phyloP scores from a whole-genome alignment of 331 rosid species.

The Malus hybrid region DNA sequence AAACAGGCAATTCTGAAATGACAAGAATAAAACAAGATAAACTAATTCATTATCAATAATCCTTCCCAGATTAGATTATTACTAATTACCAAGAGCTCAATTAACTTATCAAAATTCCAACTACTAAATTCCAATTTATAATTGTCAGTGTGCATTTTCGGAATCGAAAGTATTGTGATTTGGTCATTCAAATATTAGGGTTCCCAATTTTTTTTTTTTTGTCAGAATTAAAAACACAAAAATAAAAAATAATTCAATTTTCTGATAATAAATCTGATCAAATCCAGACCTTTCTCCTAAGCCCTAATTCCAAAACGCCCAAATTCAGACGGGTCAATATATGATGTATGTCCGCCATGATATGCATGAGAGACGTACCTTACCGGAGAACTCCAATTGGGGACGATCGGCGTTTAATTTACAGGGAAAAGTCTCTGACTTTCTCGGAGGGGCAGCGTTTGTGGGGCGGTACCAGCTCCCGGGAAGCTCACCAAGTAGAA shows the following conservation, averaged over 20 bases:
- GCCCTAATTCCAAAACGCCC: background rate
- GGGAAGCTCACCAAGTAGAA: no score
- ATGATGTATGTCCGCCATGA: background rate
- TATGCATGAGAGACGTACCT: background rate
- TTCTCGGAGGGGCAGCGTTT: no score
- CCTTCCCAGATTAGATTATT: background rate
- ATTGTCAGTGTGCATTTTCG: no score
- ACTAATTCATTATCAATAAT: background rate
- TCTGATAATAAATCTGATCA: background rate
- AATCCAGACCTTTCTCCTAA: background rate
- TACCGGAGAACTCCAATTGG: background rate
- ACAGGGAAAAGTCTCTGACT: no score
- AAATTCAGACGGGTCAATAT: no score
- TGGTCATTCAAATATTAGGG: background rate
- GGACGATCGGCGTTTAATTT: background rate
- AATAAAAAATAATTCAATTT: background rate
- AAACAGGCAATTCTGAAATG: no score
- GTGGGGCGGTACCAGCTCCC: no score
- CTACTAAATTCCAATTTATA: background rate
- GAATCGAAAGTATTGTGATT: background rate
- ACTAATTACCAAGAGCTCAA: no score
- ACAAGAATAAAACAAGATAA: no score
- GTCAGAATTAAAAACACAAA: no score
- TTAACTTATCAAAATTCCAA: no score
- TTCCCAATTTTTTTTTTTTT: no score